Base-by-base conservation (phyloP, 495 filamentous ascomycete species). In the Xylaria castorea region DNA sequence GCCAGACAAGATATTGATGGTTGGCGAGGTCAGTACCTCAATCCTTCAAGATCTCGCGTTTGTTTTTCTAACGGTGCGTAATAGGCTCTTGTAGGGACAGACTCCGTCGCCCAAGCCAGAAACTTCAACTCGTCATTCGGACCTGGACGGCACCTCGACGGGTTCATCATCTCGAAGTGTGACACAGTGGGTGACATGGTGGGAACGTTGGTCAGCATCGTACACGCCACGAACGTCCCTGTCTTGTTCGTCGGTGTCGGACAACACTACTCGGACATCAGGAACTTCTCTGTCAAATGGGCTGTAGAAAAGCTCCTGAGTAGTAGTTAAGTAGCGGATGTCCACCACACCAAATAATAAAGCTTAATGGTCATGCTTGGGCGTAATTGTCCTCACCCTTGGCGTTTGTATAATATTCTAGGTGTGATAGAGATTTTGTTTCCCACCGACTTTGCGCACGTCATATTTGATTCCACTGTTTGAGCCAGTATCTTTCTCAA, bases 151-250 rank as follows among this genome's bases (percentile, higher is more conserved):
- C 89, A 89, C 63, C 80, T 97, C 60, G 96, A 99, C 81, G 96
- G 96, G 3, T 99, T 99, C 78, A 97, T 99, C 75, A 97, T 99
- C 77, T 95, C 91, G 71, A 99, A 99, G 79, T 99, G 96, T 81
- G 96, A 99, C 83, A 99, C 96, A 1, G 96, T 98, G 55, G 96
- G 96, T 34, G 95, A 98, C 83, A 99, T 98, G 96, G 94, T 97
- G 53, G 96, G 96, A 38, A 97, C 94, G 5, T 82, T 99, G 73
- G 96, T 99, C 38, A 97, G 94, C 81, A 97, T 99, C 87, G 97
- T 98, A 53, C 95, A 97, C 85, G 95, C 96, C 18, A 98, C 97
- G 4, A 94, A 95, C 20, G 95, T 97, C 65, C 96, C 96, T 8
- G 94, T 99, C 57, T 85, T 97, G 6, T 98, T 98, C 79, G 85